Evolutionary conservation across 2,329 filamentous ascomycete species (phyloP).

Genomic region (Fusarium austroafricanum): DNA sequence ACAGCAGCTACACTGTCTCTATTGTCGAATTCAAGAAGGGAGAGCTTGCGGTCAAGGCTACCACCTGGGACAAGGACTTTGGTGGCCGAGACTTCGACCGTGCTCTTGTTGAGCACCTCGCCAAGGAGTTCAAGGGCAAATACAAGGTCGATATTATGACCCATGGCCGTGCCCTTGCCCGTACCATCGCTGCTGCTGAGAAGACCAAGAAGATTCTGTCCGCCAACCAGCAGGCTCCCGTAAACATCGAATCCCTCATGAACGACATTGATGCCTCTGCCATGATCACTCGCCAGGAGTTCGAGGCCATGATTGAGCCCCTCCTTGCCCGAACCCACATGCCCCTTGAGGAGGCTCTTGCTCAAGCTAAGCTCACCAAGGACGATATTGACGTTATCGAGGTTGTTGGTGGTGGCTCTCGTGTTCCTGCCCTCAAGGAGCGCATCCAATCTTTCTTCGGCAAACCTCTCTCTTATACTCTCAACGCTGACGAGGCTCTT

Average conservation of each 20-base stretch:
- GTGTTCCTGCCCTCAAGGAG: slow-evolving; percentile 93
- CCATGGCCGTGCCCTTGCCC: slow-evolving; percentile 89
- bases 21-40: slow-evolving; percentile 98
- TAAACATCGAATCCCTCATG: slow-evolving; percentile 99
- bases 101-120: slow-evolving; percentile 93
- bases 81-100: slow-evolving; percentile 98
- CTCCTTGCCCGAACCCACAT: slow-evolving; percentile 77
- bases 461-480: slow-evolving; percentile 92
- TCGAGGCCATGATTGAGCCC: slow-evolving; percentile 90
- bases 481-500: slow-evolving; percentile 98
- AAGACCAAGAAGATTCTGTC: slow-evolving; percentile 99
- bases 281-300: slow-evolving; percentile 92
- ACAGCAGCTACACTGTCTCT: slow-evolving; percentile 95
- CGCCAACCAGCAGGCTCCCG: slow-evolving; percentile 89
- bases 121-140: slow-evolving; percentile 95
- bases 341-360: slow-evolving; percentile 90
- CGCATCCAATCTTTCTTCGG: slow-evolving; percentile 90
- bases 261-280: slow-evolving; percentile 92
- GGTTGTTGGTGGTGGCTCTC: slow-evolving; percentile 93
- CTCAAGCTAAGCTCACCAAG: slow-evolving; percentile 89
- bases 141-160: slow-evolving; percentile 96
- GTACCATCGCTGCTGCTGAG: slow-evolving; percentile 89
- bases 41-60: slow-evolving; percentile 92
- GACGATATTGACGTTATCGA: slow-evolving; percentile 96
- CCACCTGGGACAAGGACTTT: slow-evolving; percentile 93